phyloP scores from a whole-genome alignment of 2,329 filamentous ascomycete species.

The Gnomoniopsis smithogilvyi region DNA sequence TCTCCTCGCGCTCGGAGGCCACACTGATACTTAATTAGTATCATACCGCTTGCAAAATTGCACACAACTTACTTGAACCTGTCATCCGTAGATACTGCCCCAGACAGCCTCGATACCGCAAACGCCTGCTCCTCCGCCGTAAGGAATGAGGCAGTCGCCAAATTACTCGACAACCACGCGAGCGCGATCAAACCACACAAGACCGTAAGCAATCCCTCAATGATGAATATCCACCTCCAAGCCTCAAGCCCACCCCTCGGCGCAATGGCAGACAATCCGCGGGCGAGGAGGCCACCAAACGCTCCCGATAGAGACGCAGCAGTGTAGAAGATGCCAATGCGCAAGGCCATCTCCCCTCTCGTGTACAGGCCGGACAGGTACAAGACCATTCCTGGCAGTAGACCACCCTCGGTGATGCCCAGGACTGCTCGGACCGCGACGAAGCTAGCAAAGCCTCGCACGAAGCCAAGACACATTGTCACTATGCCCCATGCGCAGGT shows the following conservation, averaged over 20 bases:
- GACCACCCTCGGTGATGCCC: constrained; percentile 61
- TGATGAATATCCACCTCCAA: constrained; percentile 63
- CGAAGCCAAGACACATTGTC: constrained; percentile 55
- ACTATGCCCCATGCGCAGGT: constrained; percentile 56
- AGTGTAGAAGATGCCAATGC: constrained; percentile 67
- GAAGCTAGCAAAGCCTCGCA: constrained; percentile 53
- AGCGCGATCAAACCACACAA: constrained; percentile 49
- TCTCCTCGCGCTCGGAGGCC: constrained; percentile 37
- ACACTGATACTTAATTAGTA: constrained; percentile 14
- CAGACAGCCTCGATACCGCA: constrained; percentile 41
- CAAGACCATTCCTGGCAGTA: constrained; percentile 65
- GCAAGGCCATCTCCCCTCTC: constrained; percentile 55
- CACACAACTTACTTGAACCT: constrained; percentile 31
- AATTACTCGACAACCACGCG: constrained; percentile 52
- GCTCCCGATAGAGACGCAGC: constrained; percentile 63
- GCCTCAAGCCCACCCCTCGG: constrained; percentile 48
- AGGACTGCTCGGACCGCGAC: constrained; percentile 59
- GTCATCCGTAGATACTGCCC: constrained; percentile 30
- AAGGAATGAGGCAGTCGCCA: constrained; percentile 52
- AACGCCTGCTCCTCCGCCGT: constrained; percentile 47
- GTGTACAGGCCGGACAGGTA: constrained; percentile 64
- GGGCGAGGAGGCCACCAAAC: constrained; percentile 61
- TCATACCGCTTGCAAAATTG: background rate
- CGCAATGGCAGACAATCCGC: constrained; percentile 59
- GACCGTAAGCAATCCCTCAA: constrained; percentile 57